Evolutionary conservation across 371 early-diverging fungal genomes (phyloP).

Genomic region (Batrachochytrium dendrobatidis): DNA sequence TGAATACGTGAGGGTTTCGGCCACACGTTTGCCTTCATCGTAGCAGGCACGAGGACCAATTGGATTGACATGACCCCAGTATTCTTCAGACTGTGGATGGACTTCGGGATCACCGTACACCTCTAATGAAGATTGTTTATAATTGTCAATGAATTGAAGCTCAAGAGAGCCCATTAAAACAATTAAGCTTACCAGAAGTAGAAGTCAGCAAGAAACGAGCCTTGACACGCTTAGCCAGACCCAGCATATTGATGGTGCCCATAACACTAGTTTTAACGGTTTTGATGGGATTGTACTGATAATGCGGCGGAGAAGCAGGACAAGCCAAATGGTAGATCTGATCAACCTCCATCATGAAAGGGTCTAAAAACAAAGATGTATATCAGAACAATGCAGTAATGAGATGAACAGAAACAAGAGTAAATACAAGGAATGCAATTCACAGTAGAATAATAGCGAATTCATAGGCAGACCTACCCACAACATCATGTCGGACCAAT

Average conservation of each 20-base stretch:
- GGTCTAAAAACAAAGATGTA: slow-evolving; percentile 50
- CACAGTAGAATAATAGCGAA: background rate
- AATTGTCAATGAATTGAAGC: slow-evolving; percentile 7
- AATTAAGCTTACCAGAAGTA: slow-evolving; percentile 59
- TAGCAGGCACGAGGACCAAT: slow-evolving; percentile 77
- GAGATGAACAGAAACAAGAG: background rate
- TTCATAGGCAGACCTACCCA: slow-evolving; percentile 22
- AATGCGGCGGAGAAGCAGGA: slow-evolving; percentile 85
- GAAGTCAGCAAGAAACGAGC: slow-evolving; percentile 75
- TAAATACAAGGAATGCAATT: slow-evolving; percentile 3
- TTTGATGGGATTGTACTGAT: slow-evolving; percentile 82
- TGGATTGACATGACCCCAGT: slow-evolving; percentile 85
- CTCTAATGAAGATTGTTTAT: slow-evolving; percentile 47
- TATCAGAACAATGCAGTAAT: slow-evolving; percentile 6
- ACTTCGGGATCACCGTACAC: slow-evolving; percentile 86
- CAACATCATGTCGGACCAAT: slow-evolving; percentile 75
- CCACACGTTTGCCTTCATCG: slow-evolving; percentile 86
- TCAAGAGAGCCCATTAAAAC: background rate
- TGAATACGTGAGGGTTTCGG: slow-evolving; percentile 78
- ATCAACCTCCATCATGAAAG: slow-evolving; percentile 76
- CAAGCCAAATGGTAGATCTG: slow-evolving; percentile 82
- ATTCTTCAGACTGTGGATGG: slow-evolving; percentile 80
- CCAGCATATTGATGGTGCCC: slow-evolving; percentile 87
- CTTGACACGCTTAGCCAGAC: slow-evolving; percentile 75
- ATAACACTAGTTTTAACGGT: slow-evolving; percentile 81